Evolutionary conservation across 306 rosid genomes (phyloP).

Genomic region (Cercis canadensis): DNA sequence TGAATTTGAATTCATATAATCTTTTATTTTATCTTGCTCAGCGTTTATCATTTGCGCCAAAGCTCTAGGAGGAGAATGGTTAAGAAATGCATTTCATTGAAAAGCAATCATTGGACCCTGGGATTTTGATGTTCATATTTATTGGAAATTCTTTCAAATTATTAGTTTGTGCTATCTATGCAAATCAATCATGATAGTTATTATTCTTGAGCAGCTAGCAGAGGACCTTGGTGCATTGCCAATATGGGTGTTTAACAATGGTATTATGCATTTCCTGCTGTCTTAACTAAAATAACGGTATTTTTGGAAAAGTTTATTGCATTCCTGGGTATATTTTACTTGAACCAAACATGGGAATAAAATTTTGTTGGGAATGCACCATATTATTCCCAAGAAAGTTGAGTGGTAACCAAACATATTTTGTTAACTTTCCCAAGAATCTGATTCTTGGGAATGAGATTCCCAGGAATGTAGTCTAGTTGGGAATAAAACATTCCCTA

Average conservation of each 20-base stretch:
- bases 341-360: too few species aligned
- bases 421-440: too few species aligned
- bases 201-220: constrained; percentile 52
- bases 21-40: neutral
- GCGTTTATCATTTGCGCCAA: neutral
- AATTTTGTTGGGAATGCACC: too few species aligned
- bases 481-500: too few species aligned
- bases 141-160: neutral
- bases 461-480: too few species aligned
- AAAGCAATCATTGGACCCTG: constrained; percentile 84
- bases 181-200: constrained; percentile 1
- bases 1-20: neutral
- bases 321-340: too few species aligned
- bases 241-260: constrained; percentile 69
- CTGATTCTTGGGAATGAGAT: too few species aligned
- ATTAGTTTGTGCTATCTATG: constrained; percentile 6
- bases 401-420: too few species aligned
- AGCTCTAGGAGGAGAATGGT: constrained; percentile 68
- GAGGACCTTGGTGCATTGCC: constrained; percentile 65
- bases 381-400: too few species aligned
- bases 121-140: constrained; percentile 48
- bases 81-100: constrained; percentile 99
- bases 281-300: neutral
- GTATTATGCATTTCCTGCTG: constrained; percentile 39
- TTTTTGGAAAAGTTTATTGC: too few species aligned